Conservation (phyloP, 768 basidiomycete genomes). For the Leccinum imitatum region DNA sequence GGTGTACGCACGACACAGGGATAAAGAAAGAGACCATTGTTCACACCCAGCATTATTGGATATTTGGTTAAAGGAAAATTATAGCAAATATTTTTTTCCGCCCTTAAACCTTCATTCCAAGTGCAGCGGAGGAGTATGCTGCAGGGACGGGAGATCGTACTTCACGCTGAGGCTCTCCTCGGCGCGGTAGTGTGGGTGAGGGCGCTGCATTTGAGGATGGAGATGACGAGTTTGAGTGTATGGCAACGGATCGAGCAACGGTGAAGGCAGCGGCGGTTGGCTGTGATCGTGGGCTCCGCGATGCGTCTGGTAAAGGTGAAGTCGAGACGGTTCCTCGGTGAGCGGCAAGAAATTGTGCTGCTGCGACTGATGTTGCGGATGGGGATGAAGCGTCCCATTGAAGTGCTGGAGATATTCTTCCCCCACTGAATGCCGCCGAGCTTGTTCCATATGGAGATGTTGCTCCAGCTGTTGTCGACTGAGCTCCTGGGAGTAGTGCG, state of each 20-base stretch:
- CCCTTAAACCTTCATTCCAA: slow-evolving; percentile 48
- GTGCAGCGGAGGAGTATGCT: slow-evolving; percentile 43
- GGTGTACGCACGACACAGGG: slow-evolving; percentile 6
- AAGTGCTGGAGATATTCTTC: slow-evolving; percentile 39
- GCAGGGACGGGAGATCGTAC: slow-evolving; percentile 45
- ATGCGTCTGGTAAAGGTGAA: slow-evolving; percentile 37
- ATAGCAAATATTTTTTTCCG: slow-evolving; percentile 11
- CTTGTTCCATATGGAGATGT: slow-evolving; percentile 36
- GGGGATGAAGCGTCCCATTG: slow-evolving; percentile 34
- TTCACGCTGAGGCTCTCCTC: slow-evolving; percentile 39
- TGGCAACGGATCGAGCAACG: slow-evolving; percentile 33
- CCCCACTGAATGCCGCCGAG: slow-evolving; percentile 35
- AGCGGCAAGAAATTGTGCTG: slow-evolving; percentile 28
- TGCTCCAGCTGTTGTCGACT: slow-evolving; percentile 44
- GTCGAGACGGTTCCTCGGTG: slow-evolving; percentile 31
- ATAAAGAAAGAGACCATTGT: slow-evolving; percentile 22
- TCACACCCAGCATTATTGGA: slow-evolving; percentile 25
- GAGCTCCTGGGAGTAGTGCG: slow-evolving; percentile 49
- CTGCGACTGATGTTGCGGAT: slow-evolving; percentile 28
- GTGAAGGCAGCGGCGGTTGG: slow-evolving; percentile 27
- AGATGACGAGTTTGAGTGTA: slow-evolving; percentile 32
- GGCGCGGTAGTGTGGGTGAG: slow-evolving; percentile 36
- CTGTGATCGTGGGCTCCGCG: slow-evolving; percentile 35
- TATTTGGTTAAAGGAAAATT: slow-evolving; percentile 26
- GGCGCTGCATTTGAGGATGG: slow-evolving; percentile 35